Conservation (phyloP, 1,284 basidiomycete genomes). For the Tremellales sp. region DNA sequence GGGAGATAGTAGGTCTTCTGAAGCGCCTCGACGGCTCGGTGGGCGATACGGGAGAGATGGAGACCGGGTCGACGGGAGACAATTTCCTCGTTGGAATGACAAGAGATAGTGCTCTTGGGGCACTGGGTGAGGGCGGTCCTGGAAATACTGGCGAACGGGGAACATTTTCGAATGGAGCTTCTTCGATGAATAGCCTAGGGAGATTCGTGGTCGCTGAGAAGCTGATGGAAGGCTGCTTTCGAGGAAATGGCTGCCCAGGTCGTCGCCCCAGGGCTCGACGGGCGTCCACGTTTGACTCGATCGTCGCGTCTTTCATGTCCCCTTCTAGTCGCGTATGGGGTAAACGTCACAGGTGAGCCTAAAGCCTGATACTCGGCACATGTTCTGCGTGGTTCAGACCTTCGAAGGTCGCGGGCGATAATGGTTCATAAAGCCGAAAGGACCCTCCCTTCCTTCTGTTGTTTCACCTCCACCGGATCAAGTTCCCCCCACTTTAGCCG, state of each 20-base stretch:
- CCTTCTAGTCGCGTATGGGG: no score
- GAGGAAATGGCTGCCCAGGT: slow-evolving; percentile 32
- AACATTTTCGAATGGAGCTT: slow-evolving; percentile 7
- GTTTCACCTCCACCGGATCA: slow-evolving; percentile 12
- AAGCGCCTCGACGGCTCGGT: slow-evolving; percentile 14
- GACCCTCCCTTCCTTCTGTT: no score
- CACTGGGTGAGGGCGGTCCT: slow-evolving; percentile 15
- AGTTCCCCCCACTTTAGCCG: slow-evolving; percentile 5
- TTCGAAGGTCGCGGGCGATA: no score
- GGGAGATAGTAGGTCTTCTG: slow-evolving; percentile 19
- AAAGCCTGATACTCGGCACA: no score
- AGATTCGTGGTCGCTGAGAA: slow-evolving; percentile 2
- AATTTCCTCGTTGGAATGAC: slow-evolving; percentile 5
- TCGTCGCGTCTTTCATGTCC: neutral
- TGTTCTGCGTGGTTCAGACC: no score
- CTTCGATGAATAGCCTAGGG: slow-evolving; percentile 18
- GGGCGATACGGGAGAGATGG: slow-evolving; percentile 1
- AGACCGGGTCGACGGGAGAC: neutral
- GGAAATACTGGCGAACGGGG: slow-evolving; percentile 18
- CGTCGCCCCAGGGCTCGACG: slow-evolving; percentile 34
- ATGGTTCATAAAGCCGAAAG: no score
- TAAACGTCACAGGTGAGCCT: no score
- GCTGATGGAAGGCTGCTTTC: slow-evolving; percentile 4
- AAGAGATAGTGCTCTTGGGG: slow-evolving; percentile 7
- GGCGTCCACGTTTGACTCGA: slow-evolving; percentile 21